phyloP scores from a whole-genome alignment of 2,329 filamentous ascomycete genomes.

The Verticillium isaacii region DNA sequence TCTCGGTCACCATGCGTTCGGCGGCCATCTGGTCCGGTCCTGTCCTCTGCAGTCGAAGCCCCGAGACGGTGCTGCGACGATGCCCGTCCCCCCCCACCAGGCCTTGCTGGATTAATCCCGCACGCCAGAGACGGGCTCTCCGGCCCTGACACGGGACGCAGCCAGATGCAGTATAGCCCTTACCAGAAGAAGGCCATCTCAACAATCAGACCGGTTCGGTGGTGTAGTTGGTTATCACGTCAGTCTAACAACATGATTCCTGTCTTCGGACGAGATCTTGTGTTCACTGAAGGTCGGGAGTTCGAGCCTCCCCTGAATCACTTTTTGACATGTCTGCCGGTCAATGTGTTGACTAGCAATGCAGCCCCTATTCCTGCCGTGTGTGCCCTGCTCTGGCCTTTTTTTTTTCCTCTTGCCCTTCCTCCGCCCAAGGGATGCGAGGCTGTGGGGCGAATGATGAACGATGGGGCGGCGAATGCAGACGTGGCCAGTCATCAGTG shows the following conservation, averaged over 20 bases:
- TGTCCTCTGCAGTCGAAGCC: too few species aligned
- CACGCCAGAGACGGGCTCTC: too few species aligned
- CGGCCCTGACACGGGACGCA: neutral
- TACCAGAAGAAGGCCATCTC: neutral
- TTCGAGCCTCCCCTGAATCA: constrained; percentile 3
- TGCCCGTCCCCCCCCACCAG: too few species aligned
- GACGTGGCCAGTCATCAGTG: neutral
- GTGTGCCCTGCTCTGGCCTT: neutral
- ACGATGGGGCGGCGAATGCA: neutral
- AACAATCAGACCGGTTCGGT: neutral
- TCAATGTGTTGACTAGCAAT: neutral
- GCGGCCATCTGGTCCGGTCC: too few species aligned
- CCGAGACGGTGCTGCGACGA: too few species aligned
- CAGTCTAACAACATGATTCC: neutral
- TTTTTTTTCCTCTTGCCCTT: neutral
- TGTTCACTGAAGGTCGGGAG: constrained; percentile 3
- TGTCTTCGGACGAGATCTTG: too few species aligned
- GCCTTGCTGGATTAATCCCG: too few species aligned
- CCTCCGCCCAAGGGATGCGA: neutral
- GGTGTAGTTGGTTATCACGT: constrained; percentile 2
- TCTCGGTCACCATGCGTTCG: neutral
- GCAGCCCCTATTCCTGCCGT: neutral
- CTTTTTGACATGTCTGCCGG: neutral
- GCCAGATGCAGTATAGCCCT: too few species aligned
- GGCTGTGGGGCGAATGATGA: neutral